These are phyloP conservation scores for Neonectria faginata DNA, from an alignment of 2,329 filamentous ascomycete genomes.

Conservation along the genomic window DNA sequence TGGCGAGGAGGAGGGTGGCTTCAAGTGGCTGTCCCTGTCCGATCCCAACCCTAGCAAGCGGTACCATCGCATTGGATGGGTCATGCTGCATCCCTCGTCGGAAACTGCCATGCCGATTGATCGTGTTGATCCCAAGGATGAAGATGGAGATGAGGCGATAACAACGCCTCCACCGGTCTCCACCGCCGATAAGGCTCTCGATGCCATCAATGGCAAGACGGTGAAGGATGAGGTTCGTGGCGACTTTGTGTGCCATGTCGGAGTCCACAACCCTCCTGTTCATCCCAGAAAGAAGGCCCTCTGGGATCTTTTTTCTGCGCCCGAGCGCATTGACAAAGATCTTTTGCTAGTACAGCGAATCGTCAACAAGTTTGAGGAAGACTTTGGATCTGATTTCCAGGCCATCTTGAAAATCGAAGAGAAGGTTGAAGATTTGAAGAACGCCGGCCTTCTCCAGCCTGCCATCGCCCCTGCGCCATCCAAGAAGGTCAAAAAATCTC, in stretches of 20 bases:
- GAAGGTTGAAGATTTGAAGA: conserved; percentile 83
- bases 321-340: conserved; percentile 93
- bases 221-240: conserved; percentile 94
- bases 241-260: conserved; percentile 97
- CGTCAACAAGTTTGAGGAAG: conserved; percentile 85
- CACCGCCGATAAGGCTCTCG: conserved; percentile 86
- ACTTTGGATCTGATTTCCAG: conserved; percentile 82
- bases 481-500: conserved; percentile 72
- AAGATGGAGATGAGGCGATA: conserved; percentile 69
- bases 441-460: conserved; percentile 81
- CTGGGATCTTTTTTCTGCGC: conserved; percentile 96
- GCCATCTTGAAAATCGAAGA: conserved; percentile 86
- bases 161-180: conserved; percentile 65
- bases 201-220: conserved; percentile 97
- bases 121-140: conserved; percentile 78
- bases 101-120: conserved; percentile 75
- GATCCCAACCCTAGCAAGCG: conserved; percentile 98
- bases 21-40: conserved; percentile 94
- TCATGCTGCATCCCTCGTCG: conserved; percentile 87
- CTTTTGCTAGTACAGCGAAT: conserved; percentile 84
- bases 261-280: conserved; percentile 89
- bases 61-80: conserved; percentile 98
- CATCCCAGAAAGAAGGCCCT: conserved; percentile 93
- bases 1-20: conserved; percentile 89
- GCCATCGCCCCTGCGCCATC: conserved; percentile 61